Evolutionary conservation across 176 grass and related monocot species (phyloP).

Genomic region (Miscanthus lutarioriparius): DNA sequence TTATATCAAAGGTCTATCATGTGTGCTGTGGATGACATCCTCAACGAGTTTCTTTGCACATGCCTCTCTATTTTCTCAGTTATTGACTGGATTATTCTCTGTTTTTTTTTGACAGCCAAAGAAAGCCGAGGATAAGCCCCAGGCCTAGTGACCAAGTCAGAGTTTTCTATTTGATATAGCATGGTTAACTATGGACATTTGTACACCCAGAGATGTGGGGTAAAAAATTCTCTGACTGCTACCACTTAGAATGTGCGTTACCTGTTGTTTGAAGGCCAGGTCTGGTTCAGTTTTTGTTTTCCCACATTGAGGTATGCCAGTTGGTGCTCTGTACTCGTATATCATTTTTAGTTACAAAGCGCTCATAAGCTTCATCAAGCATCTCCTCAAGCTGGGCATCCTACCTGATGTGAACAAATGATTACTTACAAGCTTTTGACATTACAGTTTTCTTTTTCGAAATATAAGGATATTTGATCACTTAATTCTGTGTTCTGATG

Average conservation of each 20-base stretch:
- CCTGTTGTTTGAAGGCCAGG: not conserved
- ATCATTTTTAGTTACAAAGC: slow-evolving; percentile 62
- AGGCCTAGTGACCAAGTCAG: slow-evolving; percentile 36
- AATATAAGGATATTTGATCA: not conserved
- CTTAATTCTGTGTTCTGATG: not conserved
- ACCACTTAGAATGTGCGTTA: not conserved
- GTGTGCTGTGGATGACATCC: not conserved
- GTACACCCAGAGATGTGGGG: not conserved
- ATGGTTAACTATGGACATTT: not conserved
- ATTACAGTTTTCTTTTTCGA: slow-evolving; percentile 10
- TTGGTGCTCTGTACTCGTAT: not conserved
- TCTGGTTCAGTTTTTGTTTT: not conserved
- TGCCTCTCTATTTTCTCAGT: not conserved
- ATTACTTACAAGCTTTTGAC: not conserved
- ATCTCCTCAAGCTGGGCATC: slow-evolving; percentile 84
- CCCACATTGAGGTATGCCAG: not conserved
- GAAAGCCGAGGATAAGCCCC: slow-evolving; percentile 81
- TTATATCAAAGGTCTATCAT: not conserved
- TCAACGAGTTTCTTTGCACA: not conserved
- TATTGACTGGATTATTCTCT: not conserved
- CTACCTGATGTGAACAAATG: slow-evolving; percentile 52
- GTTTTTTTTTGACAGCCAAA: slow-evolving; percentile 56
- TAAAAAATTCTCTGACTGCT: not conserved
- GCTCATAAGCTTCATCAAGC: slow-evolving; percentile 91
- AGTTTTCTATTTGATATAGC: not conserved